Base-by-base conservation (phyloP, 179 eudicot species). In the Spergularia azorica region DNA sequence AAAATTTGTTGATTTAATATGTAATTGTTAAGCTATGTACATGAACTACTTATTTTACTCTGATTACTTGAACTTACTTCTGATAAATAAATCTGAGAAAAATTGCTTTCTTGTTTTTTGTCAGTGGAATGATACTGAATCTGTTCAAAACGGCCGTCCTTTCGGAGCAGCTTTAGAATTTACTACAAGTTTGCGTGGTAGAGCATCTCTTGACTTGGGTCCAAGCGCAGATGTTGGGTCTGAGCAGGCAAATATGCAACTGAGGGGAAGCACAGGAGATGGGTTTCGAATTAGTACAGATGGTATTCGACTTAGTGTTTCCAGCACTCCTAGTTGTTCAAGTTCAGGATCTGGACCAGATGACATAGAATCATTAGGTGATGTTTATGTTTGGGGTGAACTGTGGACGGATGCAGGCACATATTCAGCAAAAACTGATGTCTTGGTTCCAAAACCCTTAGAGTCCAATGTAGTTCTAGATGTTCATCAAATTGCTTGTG, bases 401-500 rank as follows among this genome's bases (percentile, higher is more conserved):
- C 83, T 95, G 39, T 93, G 97, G 95, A 86, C 78, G 15, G 98
- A 93, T 70, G 92, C 84, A 52, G 74, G 63, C 41, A 67, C 83
- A 17, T 43, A 82, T 51, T 78, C 86, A 14, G 60, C 81, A 48
- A 88, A 86, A 71, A 63, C 55, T 54, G 97, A 93, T 72, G 84
- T 90, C 36, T 74, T 90, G 54, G 76, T 77, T 69, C 98, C 98
- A 12, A 91, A 85, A 77, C 85, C 90, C 0, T 84, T 95, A 39
- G 97, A 95, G 50, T 86, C 97, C 3, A 88, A 89, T 74, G 91
- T 95, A 52, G 98, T 93, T 73, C 87, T 95, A n/a, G 97, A 91
- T 82, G 98, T 95, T 58, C 97, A 90, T 76, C 97, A 95, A 80
- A 90, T 95, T 63, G 86, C 92, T 56, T 93, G 98, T 84, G 98